Conservation (phyloP, 768 basidiomycete genomes). For the Tulasnella sp. region DNA sequence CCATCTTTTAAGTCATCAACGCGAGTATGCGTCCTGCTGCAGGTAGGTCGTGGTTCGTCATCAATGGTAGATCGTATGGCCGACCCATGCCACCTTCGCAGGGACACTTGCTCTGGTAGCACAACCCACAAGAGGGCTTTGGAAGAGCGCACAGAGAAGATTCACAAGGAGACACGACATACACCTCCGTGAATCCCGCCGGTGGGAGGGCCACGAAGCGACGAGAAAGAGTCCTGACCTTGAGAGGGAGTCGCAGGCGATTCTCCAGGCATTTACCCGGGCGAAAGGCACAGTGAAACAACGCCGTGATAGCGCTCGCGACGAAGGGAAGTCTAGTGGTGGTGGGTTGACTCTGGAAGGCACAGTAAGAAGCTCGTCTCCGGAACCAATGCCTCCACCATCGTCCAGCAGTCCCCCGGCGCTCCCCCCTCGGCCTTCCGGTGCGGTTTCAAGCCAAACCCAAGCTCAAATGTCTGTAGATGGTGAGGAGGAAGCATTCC, state of each 20-base stretch:
- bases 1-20: slow-evolving; percentile 24
- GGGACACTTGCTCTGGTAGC: slow-evolving; percentile 26
- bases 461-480: slow-evolving; percentile 18
- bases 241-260: slow-evolving; percentile 25
- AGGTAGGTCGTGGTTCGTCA: background rate
- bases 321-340: slow-evolving; percentile 23
- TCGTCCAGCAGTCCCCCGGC: background rate
- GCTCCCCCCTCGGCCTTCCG: background rate
- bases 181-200: slow-evolving; percentile 29
- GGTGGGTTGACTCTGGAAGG: slow-evolving; percentile 22
- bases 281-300: slow-evolving; percentile 25
- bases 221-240: slow-evolving; percentile 22
- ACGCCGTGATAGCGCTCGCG: slow-evolving; percentile 29
- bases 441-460: slow-evolving; percentile 15
- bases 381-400: background rate
- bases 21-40: slow-evolving; percentile 27
- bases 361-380: slow-evolving; percentile 16
- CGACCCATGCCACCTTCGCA: background rate
- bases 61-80: slow-evolving; percentile 1
- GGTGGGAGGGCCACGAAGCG: slow-evolving; percentile 32
- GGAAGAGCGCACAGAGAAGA: slow-evolving; percentile 29
- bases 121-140: slow-evolving; percentile 28
- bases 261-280: slow-evolving; percentile 32
- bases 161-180: slow-evolving; percentile 27
- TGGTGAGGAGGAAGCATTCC: slow-evolving; percentile 19